Percentiles rank a stretch among this genome's conserved stretches.
Evolutionary conservation across 345 rosid species (phyloP).

Genomic region (Toxicodendron radicans): DNA sequence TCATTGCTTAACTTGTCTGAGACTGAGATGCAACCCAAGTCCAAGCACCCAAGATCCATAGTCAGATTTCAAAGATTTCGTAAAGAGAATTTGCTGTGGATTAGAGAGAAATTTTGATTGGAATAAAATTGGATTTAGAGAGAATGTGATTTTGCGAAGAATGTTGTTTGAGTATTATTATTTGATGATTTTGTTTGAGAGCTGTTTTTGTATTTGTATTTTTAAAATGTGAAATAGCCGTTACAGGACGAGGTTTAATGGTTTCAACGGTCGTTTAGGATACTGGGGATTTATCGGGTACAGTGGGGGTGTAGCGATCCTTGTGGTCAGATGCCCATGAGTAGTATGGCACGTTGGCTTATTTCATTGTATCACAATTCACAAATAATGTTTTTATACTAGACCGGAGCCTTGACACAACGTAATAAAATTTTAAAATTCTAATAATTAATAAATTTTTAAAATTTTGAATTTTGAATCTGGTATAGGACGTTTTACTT

Average conservation of each 20-base stretch:
- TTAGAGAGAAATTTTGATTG: background rate
- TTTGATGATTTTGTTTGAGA: no score
- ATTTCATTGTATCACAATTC: no score
- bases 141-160: background rate
- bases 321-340: background rate
- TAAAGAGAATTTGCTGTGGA: background rate
- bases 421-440: no score
- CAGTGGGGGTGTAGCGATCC: background rate
- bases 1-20: conserved; percentile 36
- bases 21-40: conserved; percentile 52
- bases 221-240: conserved; percentile 32
- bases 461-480: no score
- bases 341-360: background rate
- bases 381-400: no score
- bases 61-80: background rate
- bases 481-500: no score
- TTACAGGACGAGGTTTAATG: conserved; percentile 17
- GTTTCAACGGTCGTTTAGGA: conserved; percentile 26
- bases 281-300: background rate
- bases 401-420: no score
- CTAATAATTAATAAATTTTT: no score
- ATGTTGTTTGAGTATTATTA: background rate
- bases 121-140: background rate
- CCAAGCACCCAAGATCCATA: conserved; percentile 78
- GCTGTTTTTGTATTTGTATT: background rate